Evolutionary conservation across 768 basidiomycete genomes (phyloP).

Genomic region (Leccinum obscurum): DNA sequence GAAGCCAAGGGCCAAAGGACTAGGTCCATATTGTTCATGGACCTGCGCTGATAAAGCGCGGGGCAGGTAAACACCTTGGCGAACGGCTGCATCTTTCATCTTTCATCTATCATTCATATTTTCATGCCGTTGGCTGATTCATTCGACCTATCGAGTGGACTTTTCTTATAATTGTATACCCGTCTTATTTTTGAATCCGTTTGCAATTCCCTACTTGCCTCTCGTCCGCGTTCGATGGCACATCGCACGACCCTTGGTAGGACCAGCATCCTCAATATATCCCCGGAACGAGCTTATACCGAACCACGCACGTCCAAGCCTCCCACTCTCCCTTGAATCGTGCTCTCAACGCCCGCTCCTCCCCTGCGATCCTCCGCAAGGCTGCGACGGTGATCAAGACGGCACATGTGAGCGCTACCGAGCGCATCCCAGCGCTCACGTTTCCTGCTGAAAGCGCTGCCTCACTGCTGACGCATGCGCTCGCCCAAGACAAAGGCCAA

Average conservation of each 20-base stretch:
- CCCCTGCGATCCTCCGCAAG: constrained; percentile 9
- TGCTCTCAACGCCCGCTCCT: constrained; percentile 13
- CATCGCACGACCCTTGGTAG: neutral
- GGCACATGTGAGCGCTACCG: constrained; percentile 11
- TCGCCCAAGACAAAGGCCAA: neutral
- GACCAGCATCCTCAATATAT: constrained; percentile 36
- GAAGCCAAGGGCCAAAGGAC: constrained; percentile 16
- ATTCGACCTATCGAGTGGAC: neutral
- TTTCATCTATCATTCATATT: neutral
- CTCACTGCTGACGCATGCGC: neutral
- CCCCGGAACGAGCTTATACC: constrained; percentile 49
- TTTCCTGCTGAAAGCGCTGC: constrained; percentile 12
- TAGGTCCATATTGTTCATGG: constrained; percentile 27
- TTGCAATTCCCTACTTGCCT: neutral
- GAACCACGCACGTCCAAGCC: constrained; percentile 45
- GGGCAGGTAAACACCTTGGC: constrained; percentile 9
- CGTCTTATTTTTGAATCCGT: neutral
- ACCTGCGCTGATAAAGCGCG: constrained; percentile 23
- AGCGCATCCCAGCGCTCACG: constrained; percentile 31
- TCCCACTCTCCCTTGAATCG: constrained; percentile 24
- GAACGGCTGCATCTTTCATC: neutral
- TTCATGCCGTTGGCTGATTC: constrained; percentile 6
- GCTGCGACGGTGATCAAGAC: constrained; percentile 8
- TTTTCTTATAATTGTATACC: constrained; percentile 5
- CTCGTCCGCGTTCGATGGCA: neutral